These are phyloP conservation scores for Saccharomycopsis oosterbeekiorum DNA, from an alignment of 805 yeast genomes.

Conservation along the genomic window DNA sequence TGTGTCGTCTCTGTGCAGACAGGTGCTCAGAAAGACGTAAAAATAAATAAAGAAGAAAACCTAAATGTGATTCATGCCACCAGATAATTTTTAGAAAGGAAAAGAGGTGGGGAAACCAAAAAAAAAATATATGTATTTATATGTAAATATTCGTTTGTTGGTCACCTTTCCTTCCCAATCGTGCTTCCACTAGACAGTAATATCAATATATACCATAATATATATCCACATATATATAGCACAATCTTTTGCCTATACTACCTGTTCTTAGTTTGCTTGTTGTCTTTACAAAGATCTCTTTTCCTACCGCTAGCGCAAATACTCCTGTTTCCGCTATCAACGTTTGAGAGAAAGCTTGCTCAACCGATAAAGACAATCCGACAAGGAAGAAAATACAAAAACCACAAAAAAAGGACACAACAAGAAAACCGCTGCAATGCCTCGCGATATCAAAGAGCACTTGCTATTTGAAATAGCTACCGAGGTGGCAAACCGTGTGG, in stretches of 20 bases:
- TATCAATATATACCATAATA: background rate
- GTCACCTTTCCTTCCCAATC: background rate
- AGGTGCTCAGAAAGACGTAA: background rate
- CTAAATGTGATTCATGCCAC: background rate
- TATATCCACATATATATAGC: no score
- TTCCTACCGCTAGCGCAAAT: no score
- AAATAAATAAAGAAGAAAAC: background rate
- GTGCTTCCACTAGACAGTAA: background rate
- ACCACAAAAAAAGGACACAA: background rate
- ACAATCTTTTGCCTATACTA: background rate
- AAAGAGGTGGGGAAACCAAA: background rate
- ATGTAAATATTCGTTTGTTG: background rate
- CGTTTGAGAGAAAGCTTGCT: no score
- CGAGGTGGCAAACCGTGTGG: slow-evolving; percentile 95
- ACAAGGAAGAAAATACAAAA: background rate
- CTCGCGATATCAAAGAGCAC: slow-evolving; percentile 81
- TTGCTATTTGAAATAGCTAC: slow-evolving; percentile 90
- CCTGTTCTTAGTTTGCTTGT: background rate
- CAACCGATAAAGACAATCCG: background rate
- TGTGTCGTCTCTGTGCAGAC: background rate
- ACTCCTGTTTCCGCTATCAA: no score
- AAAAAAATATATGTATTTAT: no score
- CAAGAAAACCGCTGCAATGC: slow-evolving; percentile 28
- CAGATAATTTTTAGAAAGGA: background rate
- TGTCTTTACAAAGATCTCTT: background rate